phyloP scores from a whole-genome alignment of 345 rosid species.

The Bruguiera parviflora region DNA sequence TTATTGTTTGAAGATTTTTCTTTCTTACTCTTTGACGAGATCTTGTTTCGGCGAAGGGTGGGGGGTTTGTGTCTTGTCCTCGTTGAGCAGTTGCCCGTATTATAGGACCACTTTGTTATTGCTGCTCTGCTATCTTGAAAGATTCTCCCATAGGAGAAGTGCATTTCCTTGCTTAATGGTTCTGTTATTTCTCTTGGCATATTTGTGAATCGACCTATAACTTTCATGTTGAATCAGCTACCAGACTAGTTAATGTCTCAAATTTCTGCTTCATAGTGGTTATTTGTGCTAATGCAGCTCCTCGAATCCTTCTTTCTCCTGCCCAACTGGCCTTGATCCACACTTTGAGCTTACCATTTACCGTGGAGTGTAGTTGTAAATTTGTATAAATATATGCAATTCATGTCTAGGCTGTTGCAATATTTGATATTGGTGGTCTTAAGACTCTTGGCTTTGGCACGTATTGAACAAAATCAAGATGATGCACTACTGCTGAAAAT shows the following conservation, averaged over 20 bases:
- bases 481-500: no score
- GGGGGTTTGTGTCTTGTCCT: not conserved
- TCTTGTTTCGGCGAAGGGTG: no score
- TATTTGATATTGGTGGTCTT: no score
- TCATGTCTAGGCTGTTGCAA: no score
- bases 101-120: not conserved
- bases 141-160: not conserved
- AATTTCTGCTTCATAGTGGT: not conserved
- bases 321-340: not conserved
- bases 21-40: not conserved
- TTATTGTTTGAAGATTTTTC: slow-evolving; percentile 5
- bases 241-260: not conserved
- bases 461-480: no score
- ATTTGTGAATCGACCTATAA: not conserved
- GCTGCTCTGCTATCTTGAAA: not conserved
- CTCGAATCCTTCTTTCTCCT: no score
- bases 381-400: no score
- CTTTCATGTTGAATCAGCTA: not conserved
- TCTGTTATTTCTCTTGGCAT: not conserved
- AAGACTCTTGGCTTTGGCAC: no score
- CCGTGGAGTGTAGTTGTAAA: no score
- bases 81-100: not conserved
- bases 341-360: not conserved
- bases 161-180: not conserved
- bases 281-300: not conserved